Evolutionary conservation across 2,329 filamentous ascomycete species (phyloP), one percentile per base, ranked within the genome.

Genomic region (Niveomyces coronatus): DNA sequence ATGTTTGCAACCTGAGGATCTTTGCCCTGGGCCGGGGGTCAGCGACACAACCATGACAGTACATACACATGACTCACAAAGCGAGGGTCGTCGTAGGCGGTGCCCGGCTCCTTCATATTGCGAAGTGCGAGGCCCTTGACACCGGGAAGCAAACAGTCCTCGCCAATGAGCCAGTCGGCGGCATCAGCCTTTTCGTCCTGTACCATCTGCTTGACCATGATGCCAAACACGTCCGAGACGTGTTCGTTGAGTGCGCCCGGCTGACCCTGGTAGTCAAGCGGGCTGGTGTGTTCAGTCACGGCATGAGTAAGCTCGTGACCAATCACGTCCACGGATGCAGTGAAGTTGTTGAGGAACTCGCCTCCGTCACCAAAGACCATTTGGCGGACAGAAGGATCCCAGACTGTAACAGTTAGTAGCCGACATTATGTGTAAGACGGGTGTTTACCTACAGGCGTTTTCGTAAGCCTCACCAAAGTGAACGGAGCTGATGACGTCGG

Each of bases 301-400:
- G 68, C 71, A 47, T 76, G 72, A 26, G 69, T 74, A 15, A 75
- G 54, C 46, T 76, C 72, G 45, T 75, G 71, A 3, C 67, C 71
- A 40, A 76, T 73, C 37, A 76, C 69, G 44, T 76, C 72, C 20
- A 74, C 55, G 40, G 60, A 65, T 19, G 61, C 61, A 2, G 67
- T 67, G 50, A 75, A 74, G 52, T 68, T 63, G 47, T 61, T 62
- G 37, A 74, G 55, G 32, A 71, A 68, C 24, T 64, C 60, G 42
- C 67, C 63, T 6, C 71, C 71, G 37, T 75, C 71, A 3, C 71
- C 72, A 45, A 71, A 76, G 4, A 74, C 68, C 64, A 75, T 71
- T 47, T 73, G 68, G 24, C 58, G 49, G 32, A 54, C 56, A 42
- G 62, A 54, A 3, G 65, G 58, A 40, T 72, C 64, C 70, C 70